Evolutionary conservation across 352 stramenopile species (phyloP).

Genomic region (Globisporangium cylindrosporum): DNA sequence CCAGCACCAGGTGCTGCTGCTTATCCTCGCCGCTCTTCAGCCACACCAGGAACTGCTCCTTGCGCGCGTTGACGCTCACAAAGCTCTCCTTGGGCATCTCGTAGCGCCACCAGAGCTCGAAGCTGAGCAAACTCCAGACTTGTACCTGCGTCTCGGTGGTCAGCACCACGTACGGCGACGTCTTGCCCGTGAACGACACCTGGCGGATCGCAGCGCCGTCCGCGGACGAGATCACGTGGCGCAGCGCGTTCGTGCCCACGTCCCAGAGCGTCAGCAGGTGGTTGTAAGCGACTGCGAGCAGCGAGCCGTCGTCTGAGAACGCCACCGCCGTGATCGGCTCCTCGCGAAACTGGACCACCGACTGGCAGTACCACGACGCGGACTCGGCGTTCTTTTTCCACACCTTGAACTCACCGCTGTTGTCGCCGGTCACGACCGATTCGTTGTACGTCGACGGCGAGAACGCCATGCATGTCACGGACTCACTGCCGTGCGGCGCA

Average conservation of each 20-base stretch:
- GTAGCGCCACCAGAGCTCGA: slow-evolving; percentile 74
- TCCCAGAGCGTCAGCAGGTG: slow-evolving; percentile 86
- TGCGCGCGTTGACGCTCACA: slow-evolving; percentile 31
- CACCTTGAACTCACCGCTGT: slow-evolving; percentile 75
- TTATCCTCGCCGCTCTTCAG: slow-evolving; percentile 20
- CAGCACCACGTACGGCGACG: slow-evolving; percentile 62
- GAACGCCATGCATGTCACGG: slow-evolving; percentile 55
- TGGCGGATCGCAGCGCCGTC: slow-evolving; percentile 51
- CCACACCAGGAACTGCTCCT: slow-evolving; percentile 54
- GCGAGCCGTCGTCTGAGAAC: slow-evolving; percentile 74
- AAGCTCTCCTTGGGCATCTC: slow-evolving; percentile 35
- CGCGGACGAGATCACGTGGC: slow-evolving; percentile 65
- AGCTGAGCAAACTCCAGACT: slow-evolving; percentile 71
- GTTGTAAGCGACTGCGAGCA: slow-evolving; percentile 82
- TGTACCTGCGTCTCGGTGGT: slow-evolving; percentile 57
- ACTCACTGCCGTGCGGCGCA: slow-evolving; percentile 55
- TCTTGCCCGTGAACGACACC: slow-evolving; percentile 56
- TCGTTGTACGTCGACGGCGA: slow-evolving; percentile 39
- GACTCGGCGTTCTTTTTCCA: slow-evolving; percentile 52
- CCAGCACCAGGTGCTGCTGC: slow-evolving; percentile 42
- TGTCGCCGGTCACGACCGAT: slow-evolving; percentile 63
- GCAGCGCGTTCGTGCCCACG: slow-evolving; percentile 64
- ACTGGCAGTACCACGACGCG: slow-evolving; percentile 72
- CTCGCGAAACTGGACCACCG: slow-evolving; percentile 74
- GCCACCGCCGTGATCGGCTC: slow-evolving; percentile 61